Conservation (phyloP, 345 rosid genomes). For the Diplotaxis tenuifolia region DNA sequence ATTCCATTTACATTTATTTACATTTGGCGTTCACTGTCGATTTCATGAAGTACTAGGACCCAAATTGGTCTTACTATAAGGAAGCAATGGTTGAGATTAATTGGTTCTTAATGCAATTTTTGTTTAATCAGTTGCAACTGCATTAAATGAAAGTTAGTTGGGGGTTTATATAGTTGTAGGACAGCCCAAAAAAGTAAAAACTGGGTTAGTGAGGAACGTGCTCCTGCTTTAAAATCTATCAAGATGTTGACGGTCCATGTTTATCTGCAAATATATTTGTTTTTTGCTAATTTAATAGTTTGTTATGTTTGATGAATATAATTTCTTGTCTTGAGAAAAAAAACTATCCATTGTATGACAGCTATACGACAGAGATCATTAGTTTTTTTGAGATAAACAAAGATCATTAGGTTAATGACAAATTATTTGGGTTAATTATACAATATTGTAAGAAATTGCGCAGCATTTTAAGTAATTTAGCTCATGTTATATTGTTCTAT, state of each 20-base stretch:
- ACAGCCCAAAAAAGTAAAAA: slow-evolving; percentile 3
- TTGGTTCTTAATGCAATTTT: background rate
- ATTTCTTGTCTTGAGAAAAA: slow-evolving; percentile 1
- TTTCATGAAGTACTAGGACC: slow-evolving; percentile 7
- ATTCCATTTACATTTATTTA: background rate
- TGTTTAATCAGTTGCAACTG: slow-evolving; percentile 6
- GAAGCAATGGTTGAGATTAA: slow-evolving; percentile 19
- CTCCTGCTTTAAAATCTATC: slow-evolving; percentile 28
- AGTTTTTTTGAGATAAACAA: too few relatives aligned
- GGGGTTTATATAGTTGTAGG: slow-evolving; percentile 24
- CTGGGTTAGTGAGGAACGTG: slow-evolving; percentile 37
- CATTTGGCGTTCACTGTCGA: slow-evolving; percentile 1
- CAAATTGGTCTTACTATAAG: slow-evolving; percentile 1
- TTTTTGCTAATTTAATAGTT: background rate
- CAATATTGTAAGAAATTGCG: background rate
- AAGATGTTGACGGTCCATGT: slow-evolving; percentile 24
- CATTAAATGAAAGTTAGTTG: slow-evolving; percentile 33
- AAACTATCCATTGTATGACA: background rate
- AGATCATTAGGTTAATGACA: background rate
- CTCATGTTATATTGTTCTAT: background rate
- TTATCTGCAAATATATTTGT: slow-evolving; percentile 1
- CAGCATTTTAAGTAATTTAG: background rate
- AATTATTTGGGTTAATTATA: background rate
- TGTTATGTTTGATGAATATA: slow-evolving; percentile 14
- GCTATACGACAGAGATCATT: slow-evolving; percentile 14